Evolutionary conservation across 2,329 filamentous ascomycete genomes (phyloP).

Genomic region (Cryphonectria parasitica): DNA sequence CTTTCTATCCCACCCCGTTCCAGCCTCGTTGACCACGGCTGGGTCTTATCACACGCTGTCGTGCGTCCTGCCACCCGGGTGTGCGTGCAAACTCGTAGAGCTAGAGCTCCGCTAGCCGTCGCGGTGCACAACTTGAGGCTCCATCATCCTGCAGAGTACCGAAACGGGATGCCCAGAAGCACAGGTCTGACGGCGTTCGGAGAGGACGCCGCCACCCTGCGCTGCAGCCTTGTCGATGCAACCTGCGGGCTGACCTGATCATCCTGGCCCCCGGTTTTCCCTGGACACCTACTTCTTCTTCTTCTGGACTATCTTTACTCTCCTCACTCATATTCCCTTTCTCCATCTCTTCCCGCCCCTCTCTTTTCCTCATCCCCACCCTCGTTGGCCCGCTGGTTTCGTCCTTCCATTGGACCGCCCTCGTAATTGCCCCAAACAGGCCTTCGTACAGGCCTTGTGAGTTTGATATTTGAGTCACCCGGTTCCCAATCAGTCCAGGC

Average conservation of each 20-base stretch:
- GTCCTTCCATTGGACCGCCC: slow-evolving; percentile 1
- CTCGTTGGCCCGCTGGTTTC: background rate
- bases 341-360: background rate
- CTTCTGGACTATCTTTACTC: background rate
- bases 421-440: background rate
- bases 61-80: background rate
- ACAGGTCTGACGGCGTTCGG: slow-evolving; percentile 22
- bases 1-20: background rate
- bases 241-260: slow-evolving; percentile 18
- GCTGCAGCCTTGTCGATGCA: slow-evolving; percentile 26
- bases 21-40: background rate
- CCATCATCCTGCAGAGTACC: slow-evolving; percentile 3
- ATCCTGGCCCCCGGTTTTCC: slow-evolving; percentile 17
- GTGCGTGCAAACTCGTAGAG: background rate
- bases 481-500: slow-evolving; percentile 1
- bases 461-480: background rate
- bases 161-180: background rate
- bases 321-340: background rate
- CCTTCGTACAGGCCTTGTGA: slow-evolving; percentile 2
- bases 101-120: background rate
- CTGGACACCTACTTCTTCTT: background rate
- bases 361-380: background rate
- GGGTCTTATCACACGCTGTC: slow-evolving; percentile 4
- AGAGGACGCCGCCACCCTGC: slow-evolving; percentile 13
- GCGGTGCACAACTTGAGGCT: background rate